Conservation (phyloP, 257 asterid species). For the Galeopsis tetrahit region DNA sequence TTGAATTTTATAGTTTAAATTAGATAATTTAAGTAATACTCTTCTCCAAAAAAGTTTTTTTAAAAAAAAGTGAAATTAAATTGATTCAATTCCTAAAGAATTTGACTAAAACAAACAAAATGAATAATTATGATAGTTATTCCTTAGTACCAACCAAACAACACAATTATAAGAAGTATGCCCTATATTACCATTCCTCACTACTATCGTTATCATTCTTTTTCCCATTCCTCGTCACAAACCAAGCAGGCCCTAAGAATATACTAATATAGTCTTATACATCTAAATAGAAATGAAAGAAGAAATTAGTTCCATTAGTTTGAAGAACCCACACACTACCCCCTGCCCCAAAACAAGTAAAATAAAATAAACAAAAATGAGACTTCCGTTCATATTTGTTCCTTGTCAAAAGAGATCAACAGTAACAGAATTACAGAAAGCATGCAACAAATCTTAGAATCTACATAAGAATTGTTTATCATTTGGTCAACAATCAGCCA, state of each 20-base stretch:
- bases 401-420: constrained; percentile 2
- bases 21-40: too few species aligned
- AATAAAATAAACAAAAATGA: background rate
- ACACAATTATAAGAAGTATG: too few species aligned
- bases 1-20: too few species aligned
- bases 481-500: background rate
- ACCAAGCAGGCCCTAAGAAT: background rate
- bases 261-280: constrained; percentile 5
- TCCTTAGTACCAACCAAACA: too few species aligned
- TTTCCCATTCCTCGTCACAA: too few species aligned
- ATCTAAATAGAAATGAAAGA: background rate
- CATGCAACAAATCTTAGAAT: background rate
- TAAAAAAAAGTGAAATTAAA: too few species aligned
- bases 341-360: background rate
- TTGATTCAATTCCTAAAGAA: too few species aligned
- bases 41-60: too few species aligned
- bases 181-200: too few species aligned
- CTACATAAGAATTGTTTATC: background rate
- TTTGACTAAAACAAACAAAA: too few species aligned
- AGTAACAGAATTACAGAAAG: background rate
- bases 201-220: too few species aligned
- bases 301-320: constrained; percentile 18
- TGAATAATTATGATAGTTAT: too few species aligned
- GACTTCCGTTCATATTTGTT: constrained; percentile 2
- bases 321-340: background rate